Evolutionary conservation across 2,329 filamentous ascomycete genomes (phyloP), one percentile per base, ranked within the genome.

Genomic region (Neonectria sp.): DNA sequence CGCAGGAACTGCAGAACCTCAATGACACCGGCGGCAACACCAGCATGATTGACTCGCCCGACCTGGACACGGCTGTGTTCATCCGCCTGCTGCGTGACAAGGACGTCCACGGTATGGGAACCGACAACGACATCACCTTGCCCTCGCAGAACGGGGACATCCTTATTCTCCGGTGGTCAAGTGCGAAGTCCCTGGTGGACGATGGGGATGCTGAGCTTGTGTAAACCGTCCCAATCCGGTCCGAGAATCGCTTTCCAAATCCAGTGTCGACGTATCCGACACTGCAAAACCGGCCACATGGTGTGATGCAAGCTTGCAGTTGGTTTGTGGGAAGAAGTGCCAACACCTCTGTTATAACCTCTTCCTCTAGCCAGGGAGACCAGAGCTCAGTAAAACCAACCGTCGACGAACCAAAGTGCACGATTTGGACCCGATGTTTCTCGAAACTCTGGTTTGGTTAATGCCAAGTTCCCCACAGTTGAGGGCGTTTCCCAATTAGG

Each of bases 1-100:
- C 96, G 0, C 83, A 89, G 15, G 86, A 89, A 52, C 81, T 99
- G 74, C 92, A 95, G 79, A 91, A 95, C 72, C 84, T 99, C 60
- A 97, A 98, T 81, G 96, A 99, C 82, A 93, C 93, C 15, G 91
- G 93, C 0, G 95, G 95, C 33, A 95, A 95, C 11, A 91, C 95
- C 63, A 95, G 89, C 82, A 99, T 99, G 96, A 90, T 98, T 33
- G 95, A 97, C 77, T 86, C 89, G 2, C 96, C 96, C 0, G 96
- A 98, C 78, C 82, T 90, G 55, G 93, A 96, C 68, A 86, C 89
- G 2, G 94, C 94, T 8, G 95, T 98, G 2, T 98, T 99, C 80
- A 90, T 95, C 46, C 86, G 95, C 68, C 86, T 93, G 55, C 81
- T 95, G 60, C 86, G 85, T 60, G 89, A 92, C 75, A 83, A 85